Evolutionary conservation across 495 filamentous ascomycete species (phyloP).

Genomic region (Trypethelium eluteriae): DNA sequence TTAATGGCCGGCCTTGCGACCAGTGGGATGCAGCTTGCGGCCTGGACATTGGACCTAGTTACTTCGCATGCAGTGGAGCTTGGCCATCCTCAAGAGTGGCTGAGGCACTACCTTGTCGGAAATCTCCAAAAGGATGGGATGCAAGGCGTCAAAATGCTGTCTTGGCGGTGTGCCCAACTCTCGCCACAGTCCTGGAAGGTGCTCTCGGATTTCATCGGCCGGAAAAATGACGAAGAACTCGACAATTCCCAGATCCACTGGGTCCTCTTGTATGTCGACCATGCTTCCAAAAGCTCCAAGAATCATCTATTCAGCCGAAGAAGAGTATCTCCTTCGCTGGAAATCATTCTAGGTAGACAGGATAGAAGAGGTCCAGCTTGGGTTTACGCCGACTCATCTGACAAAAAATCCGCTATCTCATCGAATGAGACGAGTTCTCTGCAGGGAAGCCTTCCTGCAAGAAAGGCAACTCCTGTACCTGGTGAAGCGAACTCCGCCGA

Average conservation of each 20-base stretch:
- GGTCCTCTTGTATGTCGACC: slow-evolving; percentile 5
- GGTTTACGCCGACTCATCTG: background rate
- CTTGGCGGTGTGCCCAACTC: background rate
- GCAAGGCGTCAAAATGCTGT: background rate
- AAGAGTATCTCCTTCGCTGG: background rate
- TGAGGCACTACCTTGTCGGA: slow-evolving; percentile 1
- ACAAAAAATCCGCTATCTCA: background rate
- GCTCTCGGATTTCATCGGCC: background rate
- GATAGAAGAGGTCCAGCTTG: background rate
- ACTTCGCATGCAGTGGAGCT: slow-evolving; percentile 1
- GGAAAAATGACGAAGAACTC: background rate
- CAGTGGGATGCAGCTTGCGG: slow-evolving; percentile 2
- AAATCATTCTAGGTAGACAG: slow-evolving; percentile 1
- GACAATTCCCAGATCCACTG: background rate
- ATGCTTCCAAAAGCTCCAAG: background rate
- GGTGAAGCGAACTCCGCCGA: background rate
- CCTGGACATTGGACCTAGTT: background rate
- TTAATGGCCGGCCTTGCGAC: background rate
- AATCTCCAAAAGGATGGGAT: background rate
- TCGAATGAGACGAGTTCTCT: background rate
- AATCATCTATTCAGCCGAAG: background rate
- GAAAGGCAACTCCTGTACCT: background rate
- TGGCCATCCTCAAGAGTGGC: slow-evolving; percentile 5
- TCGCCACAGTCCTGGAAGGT: slow-evolving; percentile 9
- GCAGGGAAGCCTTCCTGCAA: background rate